Evolutionary conservation across 108 stramenopile species (phyloP).

Genomic region (Stephanodiscus triporus): DNA sequence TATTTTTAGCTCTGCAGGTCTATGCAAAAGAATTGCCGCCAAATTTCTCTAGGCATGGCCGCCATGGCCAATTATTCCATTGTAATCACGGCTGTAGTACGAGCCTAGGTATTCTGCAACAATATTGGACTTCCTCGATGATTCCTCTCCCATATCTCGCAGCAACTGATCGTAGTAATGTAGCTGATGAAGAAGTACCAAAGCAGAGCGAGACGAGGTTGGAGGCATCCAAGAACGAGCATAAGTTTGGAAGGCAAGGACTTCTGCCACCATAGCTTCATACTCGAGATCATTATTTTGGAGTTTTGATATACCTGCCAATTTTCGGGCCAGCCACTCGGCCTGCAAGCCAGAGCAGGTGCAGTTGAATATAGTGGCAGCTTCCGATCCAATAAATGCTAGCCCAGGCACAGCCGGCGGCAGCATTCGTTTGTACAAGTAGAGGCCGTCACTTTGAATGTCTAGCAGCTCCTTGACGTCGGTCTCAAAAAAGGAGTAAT

Average conservation of each 20-base stretch:
- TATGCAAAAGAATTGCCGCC: too few relatives aligned
- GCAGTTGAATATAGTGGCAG: constrained; percentile 27
- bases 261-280: constrained; percentile 20
- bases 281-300: constrained; percentile 11
- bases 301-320: constrained; percentile 9
- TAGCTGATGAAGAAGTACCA: constrained; percentile 38
- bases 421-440: constrained; percentile 31
- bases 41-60: too few relatives aligned
- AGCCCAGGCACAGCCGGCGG: constrained; percentile 34
- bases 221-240: constrained; percentile 34
- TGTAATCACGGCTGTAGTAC: constrained; percentile 22
- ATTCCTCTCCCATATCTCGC: constrained; percentile 36
- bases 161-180: constrained; percentile 39
- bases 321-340: constrained; percentile 34
- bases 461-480: constrained; percentile 6
- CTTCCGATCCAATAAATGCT: constrained; percentile 3
- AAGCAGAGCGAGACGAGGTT: constrained; percentile 15
- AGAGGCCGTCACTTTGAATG: constrained; percentile 37
- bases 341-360: constrained; percentile 41
- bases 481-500: constrained; percentile 41
- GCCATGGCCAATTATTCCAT: constrained; percentile 21
- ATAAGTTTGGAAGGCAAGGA: background rate
- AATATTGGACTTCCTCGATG: constrained; percentile 22
- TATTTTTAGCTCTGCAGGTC: too few relatives aligned
- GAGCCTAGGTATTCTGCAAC: constrained; percentile 16